A percentile compares a stretch with the other conserved stretches of the same genome.
These are phyloP conservation scores for Xylaria venustula DNA, from an alignment of 495 filamentous ascomycete species.

Conservation along the genomic window DNA sequence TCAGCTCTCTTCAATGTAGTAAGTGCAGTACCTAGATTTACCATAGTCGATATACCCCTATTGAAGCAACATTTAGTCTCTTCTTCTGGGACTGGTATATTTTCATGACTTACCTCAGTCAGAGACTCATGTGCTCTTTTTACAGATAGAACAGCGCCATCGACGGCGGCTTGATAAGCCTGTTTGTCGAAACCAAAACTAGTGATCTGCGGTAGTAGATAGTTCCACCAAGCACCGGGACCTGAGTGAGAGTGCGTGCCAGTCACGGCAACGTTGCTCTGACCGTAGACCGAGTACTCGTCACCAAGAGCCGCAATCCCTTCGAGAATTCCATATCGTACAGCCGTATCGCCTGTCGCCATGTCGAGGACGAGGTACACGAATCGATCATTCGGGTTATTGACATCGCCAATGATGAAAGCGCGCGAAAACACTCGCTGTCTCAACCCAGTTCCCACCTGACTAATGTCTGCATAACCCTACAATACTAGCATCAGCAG, in stretches of 20 bases:
- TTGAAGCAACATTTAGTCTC: constrained; percentile 6
- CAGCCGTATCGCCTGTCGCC: constrained; percentile 81
- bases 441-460: constrained; percentile 76
- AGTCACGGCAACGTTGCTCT: constrained; percentile 81
- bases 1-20: background rate
- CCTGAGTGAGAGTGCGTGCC: constrained; percentile 93
- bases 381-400: constrained; percentile 69
- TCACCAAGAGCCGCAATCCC: constrained; percentile 60
- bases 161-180: constrained; percentile 86
- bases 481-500: background rate
- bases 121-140: constrained; percentile 77
- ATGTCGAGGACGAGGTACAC: constrained; percentile 86
- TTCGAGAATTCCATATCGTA: constrained; percentile 80
- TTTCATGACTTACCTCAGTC: constrained; percentile 53
- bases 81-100: background rate
- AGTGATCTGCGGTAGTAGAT: constrained; percentile 90
- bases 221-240: constrained; percentile 94
- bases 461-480: constrained; percentile 77
- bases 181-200: constrained; percentile 82
- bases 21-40: constrained; percentile 7
- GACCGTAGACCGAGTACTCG: constrained; percentile 59
- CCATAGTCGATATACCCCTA: constrained; percentile 49
- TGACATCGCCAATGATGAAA: constrained; percentile 80
- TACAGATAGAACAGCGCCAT: constrained; percentile 82
- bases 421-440: constrained; percentile 85